phyloP scores from a whole-genome alignment of 2,329 filamentous ascomycete genomes.

The Neopestalotiopsis rosae region DNA sequence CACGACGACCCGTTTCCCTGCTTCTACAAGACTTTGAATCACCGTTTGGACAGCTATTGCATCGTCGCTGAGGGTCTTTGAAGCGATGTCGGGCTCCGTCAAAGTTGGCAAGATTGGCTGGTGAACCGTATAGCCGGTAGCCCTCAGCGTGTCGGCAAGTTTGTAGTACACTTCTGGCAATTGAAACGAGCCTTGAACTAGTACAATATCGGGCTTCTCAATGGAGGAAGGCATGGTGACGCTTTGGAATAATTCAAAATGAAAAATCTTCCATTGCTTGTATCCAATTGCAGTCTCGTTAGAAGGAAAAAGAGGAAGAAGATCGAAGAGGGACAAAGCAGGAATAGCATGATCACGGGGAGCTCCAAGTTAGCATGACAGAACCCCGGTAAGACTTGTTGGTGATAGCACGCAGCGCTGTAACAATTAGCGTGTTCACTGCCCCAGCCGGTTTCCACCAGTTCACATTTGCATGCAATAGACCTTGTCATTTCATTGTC shows the following conservation, averaged over 20 bases:
- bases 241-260: background rate
- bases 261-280: background rate
- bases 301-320: no score
- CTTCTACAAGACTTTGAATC: constrained; percentile 19
- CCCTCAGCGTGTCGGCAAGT: background rate
- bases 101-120: constrained; percentile 17
- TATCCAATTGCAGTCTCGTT: no score
- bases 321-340: no score
- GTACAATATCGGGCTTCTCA: constrained; percentile 15
- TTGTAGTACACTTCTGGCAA: constrained; percentile 18
- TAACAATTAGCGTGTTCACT: no score
- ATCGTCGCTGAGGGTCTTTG: constrained; percentile 16
- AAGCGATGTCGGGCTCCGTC: constrained; percentile 15
- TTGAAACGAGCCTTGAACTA: constrained; percentile 21
- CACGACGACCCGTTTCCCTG: constrained; percentile 25
- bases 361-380: no score
- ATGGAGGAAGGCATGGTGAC: background rate
- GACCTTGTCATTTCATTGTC: no score
- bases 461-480: no score
- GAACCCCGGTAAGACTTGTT: no score
- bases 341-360: no score
- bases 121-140: constrained; percentile 10
- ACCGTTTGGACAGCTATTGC: background rate
- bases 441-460: no score
- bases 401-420: no score